Conservation (phyloP, 2,329 filamentous ascomycete species). For the Aspergillus neoniger region DNA sequence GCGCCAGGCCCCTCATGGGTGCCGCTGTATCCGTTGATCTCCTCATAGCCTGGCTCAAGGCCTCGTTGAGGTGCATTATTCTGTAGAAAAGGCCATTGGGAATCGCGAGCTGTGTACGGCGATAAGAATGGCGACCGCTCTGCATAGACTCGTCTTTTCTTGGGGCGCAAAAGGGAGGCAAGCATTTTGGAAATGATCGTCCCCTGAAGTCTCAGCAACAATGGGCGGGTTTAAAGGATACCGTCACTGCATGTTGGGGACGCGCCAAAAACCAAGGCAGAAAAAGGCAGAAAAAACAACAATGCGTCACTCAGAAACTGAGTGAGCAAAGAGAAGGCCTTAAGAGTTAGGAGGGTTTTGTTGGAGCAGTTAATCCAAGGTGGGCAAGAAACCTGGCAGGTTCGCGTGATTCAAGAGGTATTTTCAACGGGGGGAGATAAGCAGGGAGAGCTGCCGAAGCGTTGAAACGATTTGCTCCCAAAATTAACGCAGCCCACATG, state of each 20-base stretch:
- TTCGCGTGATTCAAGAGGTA: slow-evolving; percentile 13
- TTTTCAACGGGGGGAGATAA: neutral
- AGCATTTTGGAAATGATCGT: slow-evolving; percentile 27
- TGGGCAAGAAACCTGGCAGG: neutral
- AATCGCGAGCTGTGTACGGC: slow-evolving; percentile 27
- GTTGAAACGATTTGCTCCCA: slow-evolving; percentile 15
- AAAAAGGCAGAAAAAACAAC: neutral
- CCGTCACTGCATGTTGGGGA: slow-evolving; percentile 9
- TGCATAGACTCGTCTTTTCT: slow-evolving; percentile 28
- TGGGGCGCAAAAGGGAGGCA: slow-evolving; percentile 34
- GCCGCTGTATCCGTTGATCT: slow-evolving; percentile 25
- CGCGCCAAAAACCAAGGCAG: neutral
- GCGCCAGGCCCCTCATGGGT: slow-evolving; percentile 41
- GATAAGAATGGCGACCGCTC: slow-evolving; percentile 34
- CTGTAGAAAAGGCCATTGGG: slow-evolving; percentile 23
- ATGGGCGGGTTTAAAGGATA: neutral
- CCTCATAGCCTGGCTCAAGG: slow-evolving; percentile 20
- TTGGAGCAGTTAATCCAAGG: neutral
- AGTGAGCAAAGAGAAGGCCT: neutral
- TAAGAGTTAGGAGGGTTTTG: neutral
- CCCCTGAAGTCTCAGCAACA: neutral
- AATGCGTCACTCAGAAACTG: neutral
- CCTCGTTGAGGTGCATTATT: slow-evolving; percentile 10
- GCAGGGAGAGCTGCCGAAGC: slow-evolving; percentile 3
- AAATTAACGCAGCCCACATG: slow-evolving; percentile 17